These are phyloP conservation scores for Dalbergia cochinchinensis DNA, from an alignment of 306 rosid genomes.

Conservation along the genomic window DNA sequence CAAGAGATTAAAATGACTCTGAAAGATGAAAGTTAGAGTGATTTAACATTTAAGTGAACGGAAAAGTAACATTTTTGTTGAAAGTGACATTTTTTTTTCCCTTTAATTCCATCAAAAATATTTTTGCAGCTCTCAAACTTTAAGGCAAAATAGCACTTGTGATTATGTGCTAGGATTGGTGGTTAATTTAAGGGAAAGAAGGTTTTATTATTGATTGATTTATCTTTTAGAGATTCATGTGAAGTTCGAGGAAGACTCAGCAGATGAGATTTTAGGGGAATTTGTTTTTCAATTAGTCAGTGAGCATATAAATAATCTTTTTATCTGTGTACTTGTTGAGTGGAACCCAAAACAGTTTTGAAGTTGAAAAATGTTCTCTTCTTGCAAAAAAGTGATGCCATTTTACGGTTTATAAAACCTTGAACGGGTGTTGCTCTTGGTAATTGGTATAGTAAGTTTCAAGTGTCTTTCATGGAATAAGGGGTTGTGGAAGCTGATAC, in stretches of 20 bases:
- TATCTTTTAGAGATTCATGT: background rate
- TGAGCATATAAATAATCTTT: conserved; percentile 20
- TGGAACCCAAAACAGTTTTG: conserved; percentile 14
- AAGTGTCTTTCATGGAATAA: conserved; percentile 16
- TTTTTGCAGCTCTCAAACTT: too few relatives aligned
- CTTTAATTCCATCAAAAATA: background rate
- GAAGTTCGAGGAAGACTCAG: background rate
- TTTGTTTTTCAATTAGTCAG: background rate
- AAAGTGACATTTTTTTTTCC: background rate
- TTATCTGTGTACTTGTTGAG: conserved; percentile 8
- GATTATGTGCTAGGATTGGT: conserved; percentile 26
- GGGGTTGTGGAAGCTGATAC: background rate
- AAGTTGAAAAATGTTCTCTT: background rate
- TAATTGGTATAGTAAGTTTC: conserved; percentile 9
- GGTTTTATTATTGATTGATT: background rate
- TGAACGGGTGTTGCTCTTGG: conserved; percentile 2
- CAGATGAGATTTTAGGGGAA: background rate
- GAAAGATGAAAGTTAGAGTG: background rate
- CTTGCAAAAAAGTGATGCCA: background rate
- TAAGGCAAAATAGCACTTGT: too few relatives aligned
- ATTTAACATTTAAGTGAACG: too few relatives aligned
- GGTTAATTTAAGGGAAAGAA: background rate
- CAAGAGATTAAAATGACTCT: conserved; percentile 22
- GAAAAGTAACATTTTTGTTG: background rate
- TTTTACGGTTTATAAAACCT: background rate